phyloP scores from a whole-genome alignment of 163 green algal species.

The Coccomyxa subellipsoidea region DNA sequence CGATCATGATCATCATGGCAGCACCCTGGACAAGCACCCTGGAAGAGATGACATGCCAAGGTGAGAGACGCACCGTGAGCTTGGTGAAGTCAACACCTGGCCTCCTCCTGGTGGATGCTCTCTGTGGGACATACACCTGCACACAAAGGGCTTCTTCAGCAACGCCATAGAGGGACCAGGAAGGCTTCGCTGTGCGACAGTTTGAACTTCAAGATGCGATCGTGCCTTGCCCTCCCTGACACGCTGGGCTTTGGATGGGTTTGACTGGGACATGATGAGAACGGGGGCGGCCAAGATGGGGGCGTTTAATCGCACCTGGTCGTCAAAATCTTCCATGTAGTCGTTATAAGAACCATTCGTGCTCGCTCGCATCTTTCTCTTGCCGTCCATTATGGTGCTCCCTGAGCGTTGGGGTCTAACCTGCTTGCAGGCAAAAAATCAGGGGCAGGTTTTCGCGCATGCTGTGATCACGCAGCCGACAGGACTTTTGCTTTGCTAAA shows the following conservation, averaged over 20 bases:
- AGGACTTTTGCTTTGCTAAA: background rate
- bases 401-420: background rate
- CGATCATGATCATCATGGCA: too few species aligned
- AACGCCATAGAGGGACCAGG: background rate
- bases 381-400: background rate
- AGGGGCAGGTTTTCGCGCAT: background rate
- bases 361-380: background rate
- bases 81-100: slow-evolving; percentile 22
- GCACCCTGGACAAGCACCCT: background rate
- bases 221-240: background rate
- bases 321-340: background rate
- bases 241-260: background rate
- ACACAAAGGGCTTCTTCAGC: background rate
- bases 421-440: background rate
- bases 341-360: background rate
- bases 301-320: background rate
- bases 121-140: slow-evolving; percentile 11
- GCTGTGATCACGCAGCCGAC: background rate
- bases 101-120: slow-evolving; percentile 14
- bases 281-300: background rate
- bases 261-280: background rate
- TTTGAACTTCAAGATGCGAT: background rate
- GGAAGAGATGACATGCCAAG: background rate
- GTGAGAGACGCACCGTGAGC: slow-evolving; percentile 10
- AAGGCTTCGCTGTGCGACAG: background rate